These are phyloP conservation scores for Candida montana DNA, from an alignment of 805 yeast genomes.

Conservation along the genomic window DNA sequence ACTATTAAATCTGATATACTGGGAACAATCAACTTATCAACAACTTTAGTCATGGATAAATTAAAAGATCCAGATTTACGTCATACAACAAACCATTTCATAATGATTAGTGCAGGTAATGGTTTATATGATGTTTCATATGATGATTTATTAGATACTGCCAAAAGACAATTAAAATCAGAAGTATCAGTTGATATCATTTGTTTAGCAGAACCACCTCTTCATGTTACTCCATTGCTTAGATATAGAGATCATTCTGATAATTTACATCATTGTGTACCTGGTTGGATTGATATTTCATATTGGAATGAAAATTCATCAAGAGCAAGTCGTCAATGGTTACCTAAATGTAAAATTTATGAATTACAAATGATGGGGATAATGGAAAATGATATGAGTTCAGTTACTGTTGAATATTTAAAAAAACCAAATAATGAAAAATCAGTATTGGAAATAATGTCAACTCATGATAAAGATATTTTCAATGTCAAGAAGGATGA, in stretches of 20 bases:
- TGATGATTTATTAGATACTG: constrained; percentile 66
- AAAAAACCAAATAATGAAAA: constrained; percentile 27
- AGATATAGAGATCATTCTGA: constrained; percentile 54
- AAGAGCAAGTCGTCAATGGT: constrained; percentile 56
- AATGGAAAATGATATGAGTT: constrained; percentile 82
- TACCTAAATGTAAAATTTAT: constrained; percentile 91
- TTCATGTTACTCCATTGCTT: constrained; percentile 88
- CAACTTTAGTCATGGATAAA: constrained; percentile 69
- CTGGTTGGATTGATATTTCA: constrained; percentile 93
- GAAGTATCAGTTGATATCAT: constrained; percentile 87
- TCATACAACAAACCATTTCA: constrained; percentile 86
- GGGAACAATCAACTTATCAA: constrained; percentile 82
- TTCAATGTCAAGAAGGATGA: constrained; percentile 29
- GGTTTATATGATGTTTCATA: constrained; percentile 92
- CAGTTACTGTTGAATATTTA: constrained; percentile 60
- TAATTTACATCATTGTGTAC: constrained; percentile 66
- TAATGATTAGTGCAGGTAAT: constrained; percentile 85
- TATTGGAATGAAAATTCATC: constrained; percentile 62
- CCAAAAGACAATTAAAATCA: constrained; percentile 65
- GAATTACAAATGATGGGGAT: constrained; percentile 98
- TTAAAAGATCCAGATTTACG: constrained; percentile 81
- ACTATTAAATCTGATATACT: constrained; percentile 85
- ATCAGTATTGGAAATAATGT: constrained; percentile 57
- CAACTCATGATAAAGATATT: constrained; percentile 55
- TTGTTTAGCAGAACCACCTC: constrained; percentile 84